Conservation (phyloP, 2,329 filamentous ascomycete species). For the Paraphoma sp. region DNA sequence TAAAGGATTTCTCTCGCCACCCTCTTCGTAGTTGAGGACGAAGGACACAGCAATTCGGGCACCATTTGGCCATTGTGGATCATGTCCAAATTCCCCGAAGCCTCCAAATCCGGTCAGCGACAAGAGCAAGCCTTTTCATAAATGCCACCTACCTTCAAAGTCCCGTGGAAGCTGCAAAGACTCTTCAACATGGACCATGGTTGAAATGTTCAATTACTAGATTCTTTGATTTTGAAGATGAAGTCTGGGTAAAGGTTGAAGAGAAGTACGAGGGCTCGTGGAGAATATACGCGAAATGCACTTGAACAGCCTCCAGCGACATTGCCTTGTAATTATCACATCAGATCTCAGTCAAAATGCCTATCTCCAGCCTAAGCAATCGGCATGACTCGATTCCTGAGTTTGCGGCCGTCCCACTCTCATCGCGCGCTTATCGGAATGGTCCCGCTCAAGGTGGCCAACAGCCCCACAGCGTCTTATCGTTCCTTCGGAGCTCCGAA, state of each 20-base stretch:
- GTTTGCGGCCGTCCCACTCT: background rate
- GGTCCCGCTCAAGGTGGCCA: background rate
- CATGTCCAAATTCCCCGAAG: conserved; percentile 50
- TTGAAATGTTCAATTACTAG: background rate
- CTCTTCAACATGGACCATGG: conserved; percentile 42
- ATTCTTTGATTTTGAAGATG: too few relatives aligned
- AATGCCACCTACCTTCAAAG: conserved; percentile 35
- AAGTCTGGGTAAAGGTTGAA: too few relatives aligned
- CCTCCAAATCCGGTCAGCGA: conserved; percentile 42
- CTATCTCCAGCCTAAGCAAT: background rate
- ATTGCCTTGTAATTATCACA: too few relatives aligned
- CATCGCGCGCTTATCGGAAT: background rate
- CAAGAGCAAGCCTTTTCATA: background rate
- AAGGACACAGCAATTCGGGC: conserved; percentile 49
- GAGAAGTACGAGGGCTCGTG: too few relatives aligned
- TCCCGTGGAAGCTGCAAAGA: conserved; percentile 47
- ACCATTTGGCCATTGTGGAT: conserved; percentile 45
- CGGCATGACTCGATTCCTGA: background rate
- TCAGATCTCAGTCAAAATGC: background rate
- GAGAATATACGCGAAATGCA: too few relatives aligned
- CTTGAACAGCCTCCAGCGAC: too few relatives aligned
- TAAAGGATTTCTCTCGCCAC: conserved; percentile 41
- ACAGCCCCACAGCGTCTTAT: conserved; percentile 7
- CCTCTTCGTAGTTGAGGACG: conserved; percentile 48
- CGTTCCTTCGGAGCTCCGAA: conserved; percentile 17